Base-by-base conservation (phyloP, 2,329 filamentous ascomycete species). In the Fusarium penzigii region DNA sequence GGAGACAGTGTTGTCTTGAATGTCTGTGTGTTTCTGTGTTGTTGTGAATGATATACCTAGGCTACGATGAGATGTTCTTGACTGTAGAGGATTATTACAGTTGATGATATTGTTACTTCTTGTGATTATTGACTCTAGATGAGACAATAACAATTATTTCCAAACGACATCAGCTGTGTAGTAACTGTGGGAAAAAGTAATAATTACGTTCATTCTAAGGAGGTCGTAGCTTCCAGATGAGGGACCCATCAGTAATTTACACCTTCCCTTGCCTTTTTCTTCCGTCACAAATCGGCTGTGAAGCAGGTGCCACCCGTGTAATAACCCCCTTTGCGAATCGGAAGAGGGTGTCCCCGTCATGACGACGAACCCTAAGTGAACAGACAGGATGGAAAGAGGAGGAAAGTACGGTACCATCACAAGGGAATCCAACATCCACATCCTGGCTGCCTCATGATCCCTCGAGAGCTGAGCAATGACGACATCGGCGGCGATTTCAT, bases 331-430 rank as follows among this genome's bases (percentile, higher is more conserved):
- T 12, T 12, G 32, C 10, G 10, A 36, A 36, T 36, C 32, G 13
- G 32, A 11, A 36, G 32, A 14, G 32, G 32, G 10, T 11, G 32
- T 25, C 20, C 20, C 20, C 20, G 20, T 25, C 20, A 36, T 36
- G 10, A 36, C 13, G 32, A 36, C 32, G 32, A 36, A 36, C 32
- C 10, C 13, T 36, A 9, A 9, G 13, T 14, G 13, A 14, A 36
- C 3, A 11, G 13, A 36, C 32, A 36, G 13, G 13, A 36, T 12
- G 32, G 32, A 36, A 36, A 36, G 32, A 11, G 32, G 20, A 25
- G 20, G 29, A 47, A 52, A 42, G 34, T 55, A n/a, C n/a, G n/a
- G n/a, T n/a, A n/a, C 20, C 20, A 25, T 25, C 20, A 25, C 20
- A 25, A 7, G 20, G 20, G 39, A 48, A 36, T 13, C 36, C 39